Evolutionary conservation across 2,329 filamentous ascomycete genomes (phyloP).

Genomic region (Coleophoma eucalyptorum): DNA sequence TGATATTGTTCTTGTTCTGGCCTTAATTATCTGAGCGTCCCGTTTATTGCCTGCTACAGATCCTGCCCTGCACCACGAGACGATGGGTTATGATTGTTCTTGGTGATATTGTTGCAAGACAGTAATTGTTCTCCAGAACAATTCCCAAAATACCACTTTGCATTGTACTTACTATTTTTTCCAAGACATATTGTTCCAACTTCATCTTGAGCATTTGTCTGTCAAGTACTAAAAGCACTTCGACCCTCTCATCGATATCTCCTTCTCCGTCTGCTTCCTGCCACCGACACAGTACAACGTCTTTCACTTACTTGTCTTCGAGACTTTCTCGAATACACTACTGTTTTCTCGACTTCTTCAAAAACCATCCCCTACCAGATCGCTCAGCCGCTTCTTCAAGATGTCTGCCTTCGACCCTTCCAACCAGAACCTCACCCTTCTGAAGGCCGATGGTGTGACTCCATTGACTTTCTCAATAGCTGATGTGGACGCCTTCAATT

Average conservation of each 20-base stretch:
- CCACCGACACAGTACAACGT: not conserved
- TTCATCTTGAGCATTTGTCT: not conserved
- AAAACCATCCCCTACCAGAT: not conserved
- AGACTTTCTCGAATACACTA: not conserved
- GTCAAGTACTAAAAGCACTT: not conserved
- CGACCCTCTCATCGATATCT: not conserved
- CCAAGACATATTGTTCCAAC: not conserved
- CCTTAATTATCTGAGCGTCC: too few relatives aligned
- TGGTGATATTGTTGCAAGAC: not conserved
- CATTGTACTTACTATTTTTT: not conserved
- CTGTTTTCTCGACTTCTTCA: too few relatives aligned
- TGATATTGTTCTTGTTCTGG: too few relatives aligned
- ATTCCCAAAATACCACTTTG: not conserved
- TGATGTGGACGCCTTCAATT: slow-evolving; percentile 39
- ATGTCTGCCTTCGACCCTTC: slow-evolving; percentile 42
- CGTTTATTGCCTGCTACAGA: too few relatives aligned
- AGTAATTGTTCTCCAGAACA: not conserved
- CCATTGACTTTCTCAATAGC: slow-evolving; percentile 35
- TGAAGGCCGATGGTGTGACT: slow-evolving; percentile 35
- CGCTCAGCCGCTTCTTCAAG: not conserved
- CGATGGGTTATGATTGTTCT: not conserved
- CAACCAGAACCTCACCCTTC: slow-evolving; percentile 45
- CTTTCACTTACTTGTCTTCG: not conserved
- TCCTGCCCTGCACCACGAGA: not conserved
- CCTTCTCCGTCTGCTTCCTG: not conserved